Conservation (phyloP, 805 yeast species). For the Suhomyces tanzawaensis region DNA sequence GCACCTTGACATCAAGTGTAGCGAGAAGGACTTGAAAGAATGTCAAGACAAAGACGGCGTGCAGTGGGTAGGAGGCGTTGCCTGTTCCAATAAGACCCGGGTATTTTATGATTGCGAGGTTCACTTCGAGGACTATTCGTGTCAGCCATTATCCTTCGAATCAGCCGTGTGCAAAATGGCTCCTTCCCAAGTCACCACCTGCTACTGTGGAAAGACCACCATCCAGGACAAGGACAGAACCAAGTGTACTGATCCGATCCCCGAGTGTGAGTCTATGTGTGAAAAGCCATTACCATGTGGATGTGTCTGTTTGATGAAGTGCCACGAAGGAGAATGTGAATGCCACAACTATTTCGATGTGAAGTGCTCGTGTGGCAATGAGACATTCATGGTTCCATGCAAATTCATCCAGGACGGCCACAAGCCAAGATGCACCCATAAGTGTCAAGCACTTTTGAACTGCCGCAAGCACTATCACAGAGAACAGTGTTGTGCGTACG, state of each 20-base stretch:
- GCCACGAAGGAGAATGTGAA: slow-evolving; percentile 77
- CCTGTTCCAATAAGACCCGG: slow-evolving; percentile 42
- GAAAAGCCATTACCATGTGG: slow-evolving; percentile 69
- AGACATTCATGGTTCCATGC: slow-evolving; percentile 63
- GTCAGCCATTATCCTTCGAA: slow-evolving; percentile 48
- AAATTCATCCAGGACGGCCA: slow-evolving; percentile 48
- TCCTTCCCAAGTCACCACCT: slow-evolving; percentile 57
- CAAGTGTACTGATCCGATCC: slow-evolving; percentile 74
- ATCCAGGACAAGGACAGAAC: slow-evolving; percentile 46
- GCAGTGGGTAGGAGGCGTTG: slow-evolving; percentile 32
- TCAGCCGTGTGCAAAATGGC: slow-evolving; percentile 54
- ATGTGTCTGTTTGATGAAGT: slow-evolving; percentile 60
- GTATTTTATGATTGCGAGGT: slow-evolving; percentile 60
- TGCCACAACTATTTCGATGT: slow-evolving; percentile 54
- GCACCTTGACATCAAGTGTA: slow-evolving; percentile 42
- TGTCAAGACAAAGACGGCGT: slow-evolving; percentile 13
- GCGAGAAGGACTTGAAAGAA: slow-evolving; percentile 37
- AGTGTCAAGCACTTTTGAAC: slow-evolving; percentile 70
- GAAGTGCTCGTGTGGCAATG: slow-evolving; percentile 63
- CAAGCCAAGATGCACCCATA: slow-evolving; percentile 61
- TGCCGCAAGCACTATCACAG: slow-evolving; percentile 81
- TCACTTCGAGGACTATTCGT: slow-evolving; percentile 48
- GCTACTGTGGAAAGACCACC: slow-evolving; percentile 76
- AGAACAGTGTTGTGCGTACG: slow-evolving; percentile 66
- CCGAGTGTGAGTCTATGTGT: slow-evolving; percentile 68